phyloP scores from a whole-genome alignment of 352 stramenopile species.

The Lagenidium sp. region DNA sequence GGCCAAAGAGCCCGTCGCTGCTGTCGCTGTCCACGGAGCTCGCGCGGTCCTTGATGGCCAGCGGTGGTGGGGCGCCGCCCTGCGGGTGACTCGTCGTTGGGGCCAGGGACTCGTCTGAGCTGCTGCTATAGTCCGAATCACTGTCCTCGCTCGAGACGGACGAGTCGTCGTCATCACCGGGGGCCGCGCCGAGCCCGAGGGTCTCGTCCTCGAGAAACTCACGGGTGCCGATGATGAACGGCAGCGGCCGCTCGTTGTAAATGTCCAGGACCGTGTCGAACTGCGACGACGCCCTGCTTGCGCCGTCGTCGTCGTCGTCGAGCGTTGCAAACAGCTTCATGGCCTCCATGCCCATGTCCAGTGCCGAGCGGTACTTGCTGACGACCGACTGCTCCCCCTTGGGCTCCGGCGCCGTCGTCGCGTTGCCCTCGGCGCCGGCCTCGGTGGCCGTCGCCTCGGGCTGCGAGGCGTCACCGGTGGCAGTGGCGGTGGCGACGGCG shows the following conservation, averaged over 20 bases:
- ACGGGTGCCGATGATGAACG: constrained; percentile 81
- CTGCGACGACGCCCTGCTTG: constrained; percentile 34
- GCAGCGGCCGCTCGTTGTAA: constrained; percentile 82
- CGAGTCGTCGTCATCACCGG: constrained; percentile 30
- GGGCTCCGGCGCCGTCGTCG: constrained; percentile 13
- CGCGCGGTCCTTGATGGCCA: constrained; percentile 20
- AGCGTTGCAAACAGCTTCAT: constrained; percentile 84
- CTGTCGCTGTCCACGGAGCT: constrained; percentile 46
- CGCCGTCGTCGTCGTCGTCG: constrained; percentile 46
- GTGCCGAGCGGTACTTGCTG: constrained; percentile 58
- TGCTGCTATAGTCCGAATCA: constrained; percentile 50
- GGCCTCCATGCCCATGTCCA: constrained; percentile 72
- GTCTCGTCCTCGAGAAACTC: constrained; percentile 84
- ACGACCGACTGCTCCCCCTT: constrained; percentile 40
- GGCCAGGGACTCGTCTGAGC: constrained; percentile 55
- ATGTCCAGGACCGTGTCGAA: constrained; percentile 80
- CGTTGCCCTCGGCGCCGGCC: not conserved
- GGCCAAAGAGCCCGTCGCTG: constrained; percentile 43
- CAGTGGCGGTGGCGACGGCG: not conserved
- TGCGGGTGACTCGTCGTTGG: too few relatives aligned
- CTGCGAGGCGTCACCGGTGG: constrained; percentile 1
- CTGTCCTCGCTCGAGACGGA: constrained; percentile 31
- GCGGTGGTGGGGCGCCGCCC: too few relatives aligned
- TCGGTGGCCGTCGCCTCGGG: not conserved
- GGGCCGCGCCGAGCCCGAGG: constrained; percentile 61